These are phyloP conservation scores for Suillus weaverae DNA, from an alignment of 768 basidiomycete genomes.

Conservation along the genomic window DNA sequence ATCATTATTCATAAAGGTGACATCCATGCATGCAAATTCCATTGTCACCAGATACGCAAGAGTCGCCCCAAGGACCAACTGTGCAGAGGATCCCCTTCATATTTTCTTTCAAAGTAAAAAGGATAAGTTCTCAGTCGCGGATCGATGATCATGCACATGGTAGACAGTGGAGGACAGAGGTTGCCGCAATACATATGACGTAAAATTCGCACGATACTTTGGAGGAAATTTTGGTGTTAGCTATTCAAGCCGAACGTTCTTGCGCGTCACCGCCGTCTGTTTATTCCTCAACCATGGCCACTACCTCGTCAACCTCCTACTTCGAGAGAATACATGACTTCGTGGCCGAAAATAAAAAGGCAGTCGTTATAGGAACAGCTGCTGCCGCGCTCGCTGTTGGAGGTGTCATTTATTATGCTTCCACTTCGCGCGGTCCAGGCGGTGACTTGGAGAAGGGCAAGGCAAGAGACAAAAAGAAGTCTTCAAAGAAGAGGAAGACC, in stretches of 20 bases:
- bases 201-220: constrained; percentile 1
- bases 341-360: constrained; percentile 76
- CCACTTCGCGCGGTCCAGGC: constrained; percentile 41
- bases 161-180: too few species aligned
- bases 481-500: constrained; percentile 60
- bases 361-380: constrained; percentile 69
- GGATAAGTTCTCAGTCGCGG: too few species aligned
- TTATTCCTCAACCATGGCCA: background rate
- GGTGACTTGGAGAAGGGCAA: constrained; percentile 49
- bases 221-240: background rate
- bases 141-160: background rate
- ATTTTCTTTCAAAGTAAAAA: too few species aligned
- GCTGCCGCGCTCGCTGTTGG: constrained; percentile 71
- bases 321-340: constrained; percentile 68
- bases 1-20: background rate
- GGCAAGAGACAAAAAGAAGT: constrained; percentile 49
- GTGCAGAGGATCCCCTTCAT: background rate
- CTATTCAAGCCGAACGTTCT: constrained; percentile 1
- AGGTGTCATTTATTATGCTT: constrained; percentile 71
- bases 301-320: constrained; percentile 34
- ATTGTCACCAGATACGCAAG: background rate
- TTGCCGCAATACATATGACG: background rate
- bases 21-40: background rate
- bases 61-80: background rate
- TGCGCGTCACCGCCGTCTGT: constrained; percentile 2